Base-by-base conservation (phyloP, 768 basidiomycete species). In the Tricholoma terreum region DNA sequence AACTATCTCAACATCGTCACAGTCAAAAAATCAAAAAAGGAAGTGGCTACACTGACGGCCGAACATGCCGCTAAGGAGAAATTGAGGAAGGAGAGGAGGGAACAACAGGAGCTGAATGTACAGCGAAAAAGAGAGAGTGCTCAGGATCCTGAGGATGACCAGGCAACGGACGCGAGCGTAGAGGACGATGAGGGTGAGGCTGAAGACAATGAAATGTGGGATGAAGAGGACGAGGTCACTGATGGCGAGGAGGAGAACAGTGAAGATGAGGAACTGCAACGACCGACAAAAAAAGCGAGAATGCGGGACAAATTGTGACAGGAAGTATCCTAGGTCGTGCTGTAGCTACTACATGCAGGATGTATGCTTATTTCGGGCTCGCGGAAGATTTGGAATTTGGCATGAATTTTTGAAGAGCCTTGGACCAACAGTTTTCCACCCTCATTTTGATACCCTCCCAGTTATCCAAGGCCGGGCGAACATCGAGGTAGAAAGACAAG, bases 381-480 rank as follows among this genome's bases (percentile, higher is more conserved):
- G 54, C 31, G 19, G 51, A 46, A 21, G 31, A 40, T 30, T 8
- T 12, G 10, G 51, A n/a, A 34, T 48, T 36, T 40, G 52, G 30
- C 30, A 40, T 40, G 43, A 61, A 22, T 52, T 46, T 55, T 65
- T 61, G 31, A 73, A 69, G 67, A 69, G 68, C 46, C 63, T 67
- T 31, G 46, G 15, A 21, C 59, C 61, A 73, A 82, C 87, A 80
- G 52, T 78, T 77, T 61, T 81, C 78, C 19, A 82, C 67, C 62
- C 94, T 84, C 87, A 97, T 90, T 67, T 86, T 85, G 10, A 92
- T 78, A n/a, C 90, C 92, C 66, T 96, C 95, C 92, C 90, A 96
- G 62, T 78, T 91, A 67, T 98, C 96, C 49, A 98, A 69, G 7
- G 97, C 96, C 1, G 97, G 97, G 42, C 97, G 82, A 15, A 90